These are phyloP conservation scores for Mycena rosella DNA, from an alignment of 768 basidiomycete genomes.

Conservation along the genomic window DNA sequence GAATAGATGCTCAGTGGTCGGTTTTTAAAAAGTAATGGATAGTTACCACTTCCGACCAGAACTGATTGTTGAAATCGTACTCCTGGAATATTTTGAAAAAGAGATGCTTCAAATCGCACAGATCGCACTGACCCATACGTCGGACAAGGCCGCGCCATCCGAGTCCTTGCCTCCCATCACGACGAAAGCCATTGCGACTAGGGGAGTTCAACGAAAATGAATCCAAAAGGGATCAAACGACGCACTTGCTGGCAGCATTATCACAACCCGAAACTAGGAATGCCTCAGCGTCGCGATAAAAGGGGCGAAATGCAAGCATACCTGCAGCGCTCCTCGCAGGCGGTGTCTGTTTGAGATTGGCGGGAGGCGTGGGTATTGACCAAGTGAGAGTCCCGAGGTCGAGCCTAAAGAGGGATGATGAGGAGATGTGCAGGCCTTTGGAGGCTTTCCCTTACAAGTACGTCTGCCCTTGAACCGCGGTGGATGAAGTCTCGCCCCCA, in stretches of 20 bases:
- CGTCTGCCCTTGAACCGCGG: slow-evolving; percentile 72
- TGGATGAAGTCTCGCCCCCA: slow-evolving; percentile 79
- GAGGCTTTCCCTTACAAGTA: slow-evolving; percentile 65
- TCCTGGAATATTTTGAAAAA: slow-evolving; percentile 60
- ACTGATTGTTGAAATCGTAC: slow-evolving; percentile 80
- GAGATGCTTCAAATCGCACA: slow-evolving; percentile 4
- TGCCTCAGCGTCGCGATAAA: neutral
- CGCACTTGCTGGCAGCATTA: slow-evolving; percentile 87
- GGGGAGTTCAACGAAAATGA: slow-evolving; percentile 29
- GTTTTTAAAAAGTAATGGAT: neutral
- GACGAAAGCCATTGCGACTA: slow-evolving; percentile 81
- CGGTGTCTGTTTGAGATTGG: slow-evolving; percentile 61
- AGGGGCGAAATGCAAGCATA: neutral
- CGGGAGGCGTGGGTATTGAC: slow-evolving; percentile 67
- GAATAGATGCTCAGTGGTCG: neutral
- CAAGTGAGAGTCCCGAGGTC: slow-evolving; percentile 73
- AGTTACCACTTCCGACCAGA: slow-evolving; percentile 73
- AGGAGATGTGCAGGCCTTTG: slow-evolving; percentile 8
- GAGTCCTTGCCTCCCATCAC: slow-evolving; percentile 77
- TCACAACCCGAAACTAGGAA: slow-evolving; percentile 62
- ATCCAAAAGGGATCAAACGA: slow-evolving; percentile 35
- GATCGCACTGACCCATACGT: slow-evolving; percentile 75
- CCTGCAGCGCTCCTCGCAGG: slow-evolving; percentile 72
- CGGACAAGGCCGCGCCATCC: slow-evolving; percentile 67
- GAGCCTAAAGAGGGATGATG: slow-evolving; percentile 59